phyloP scores from a whole-genome alignment of 2,329 filamentous ascomycete species.

The Didymella pomorum region DNA sequence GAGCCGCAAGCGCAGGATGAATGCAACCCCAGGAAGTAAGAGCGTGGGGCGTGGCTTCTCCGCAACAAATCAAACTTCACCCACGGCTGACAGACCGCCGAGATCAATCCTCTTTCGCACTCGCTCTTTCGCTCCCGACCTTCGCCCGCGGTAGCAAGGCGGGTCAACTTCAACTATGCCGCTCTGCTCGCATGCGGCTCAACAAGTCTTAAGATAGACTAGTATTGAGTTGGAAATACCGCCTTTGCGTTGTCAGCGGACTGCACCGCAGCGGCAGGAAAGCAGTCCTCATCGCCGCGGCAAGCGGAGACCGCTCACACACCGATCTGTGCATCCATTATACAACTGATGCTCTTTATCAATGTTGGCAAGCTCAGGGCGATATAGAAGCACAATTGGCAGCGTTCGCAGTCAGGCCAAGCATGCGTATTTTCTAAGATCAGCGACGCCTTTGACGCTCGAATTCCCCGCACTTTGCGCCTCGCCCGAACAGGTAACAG shows the following conservation, averaged over 20 bases:
- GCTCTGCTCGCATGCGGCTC: constrained; percentile 16
- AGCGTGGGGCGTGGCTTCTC: neutral
- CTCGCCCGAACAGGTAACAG: constrained; percentile 13
- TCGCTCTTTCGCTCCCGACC: constrained; percentile 7
- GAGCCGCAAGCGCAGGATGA: constrained; percentile 18
- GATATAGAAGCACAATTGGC: neutral
- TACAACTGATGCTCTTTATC: constrained; percentile 4
- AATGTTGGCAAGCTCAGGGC: neutral
- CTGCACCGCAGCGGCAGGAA: neutral
- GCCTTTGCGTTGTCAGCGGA: constrained; percentile 7
- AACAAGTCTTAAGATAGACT: constrained; percentile 16
- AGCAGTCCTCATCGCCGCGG: constrained; percentile 1
- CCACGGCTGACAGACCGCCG: neutral
- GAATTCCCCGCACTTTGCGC: constrained; percentile 19
- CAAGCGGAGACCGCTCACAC: neutral
- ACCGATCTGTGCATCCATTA: neutral
- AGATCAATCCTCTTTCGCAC: neutral
- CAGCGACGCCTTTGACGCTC: constrained; percentile 17
- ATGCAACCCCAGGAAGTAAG: constrained; percentile 14
- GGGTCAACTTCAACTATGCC: constrained; percentile 5
- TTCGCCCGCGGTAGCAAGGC: constrained; percentile 16
- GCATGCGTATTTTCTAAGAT: constrained; percentile 7
- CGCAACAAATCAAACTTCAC: constrained; percentile 9
- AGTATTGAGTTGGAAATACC: neutral
- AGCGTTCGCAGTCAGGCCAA: neutral